Base-by-base conservation (phyloP, 202 grass and related monocot genomes). In the Zoysia matrella region DNA sequence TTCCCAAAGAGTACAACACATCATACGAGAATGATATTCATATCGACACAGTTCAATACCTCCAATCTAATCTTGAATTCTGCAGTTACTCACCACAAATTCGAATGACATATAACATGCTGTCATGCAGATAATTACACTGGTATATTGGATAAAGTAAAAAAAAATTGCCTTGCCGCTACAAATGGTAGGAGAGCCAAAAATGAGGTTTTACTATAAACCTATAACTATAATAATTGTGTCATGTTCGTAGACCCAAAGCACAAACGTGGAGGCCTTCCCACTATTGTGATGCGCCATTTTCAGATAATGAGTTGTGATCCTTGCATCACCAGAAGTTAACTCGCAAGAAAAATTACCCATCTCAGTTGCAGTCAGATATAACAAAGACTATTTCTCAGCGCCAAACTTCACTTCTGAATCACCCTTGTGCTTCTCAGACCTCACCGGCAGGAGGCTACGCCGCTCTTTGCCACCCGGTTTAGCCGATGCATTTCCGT, bases 381-480 rank as follows among this genome's bases (percentile, higher is more conserved):
- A 70, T 6, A 70, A 30, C 42, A 60, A 76, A 40, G 55, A 70
- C 85, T 83, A 90, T 70, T 86, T 79, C 63, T 86, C 88, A 1
- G 36, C n/a, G 18, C 70, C 84, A 40, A 39, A 69, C 64, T 75
- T 86, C 41, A 86, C 88, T 52, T 90, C 80, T 57, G 80, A 75
- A 65, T 51, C 71, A 52, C 79, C 88, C 16, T 86, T 86, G 74
- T 47, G 84, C 65, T 71, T 86, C 10, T 78, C 75, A 11, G 88
- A 83, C 56, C 84, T 83, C 75, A 83, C 63, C 0, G 84, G 88
- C 13, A 90, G 83, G n/a, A 84, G 13, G 3, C 80, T 81, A n/a
- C 89, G 80, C 39, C 85, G 85, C 72, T 99, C 92, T 86, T 95
- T 99, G 6, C 96, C 96, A 0, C 96, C 96, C n/a, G 92, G 92